Evolutionary conservation across 2,329 filamentous ascomycete genomes (phyloP).

Genomic region (Aspergillus versicolor): DNA sequence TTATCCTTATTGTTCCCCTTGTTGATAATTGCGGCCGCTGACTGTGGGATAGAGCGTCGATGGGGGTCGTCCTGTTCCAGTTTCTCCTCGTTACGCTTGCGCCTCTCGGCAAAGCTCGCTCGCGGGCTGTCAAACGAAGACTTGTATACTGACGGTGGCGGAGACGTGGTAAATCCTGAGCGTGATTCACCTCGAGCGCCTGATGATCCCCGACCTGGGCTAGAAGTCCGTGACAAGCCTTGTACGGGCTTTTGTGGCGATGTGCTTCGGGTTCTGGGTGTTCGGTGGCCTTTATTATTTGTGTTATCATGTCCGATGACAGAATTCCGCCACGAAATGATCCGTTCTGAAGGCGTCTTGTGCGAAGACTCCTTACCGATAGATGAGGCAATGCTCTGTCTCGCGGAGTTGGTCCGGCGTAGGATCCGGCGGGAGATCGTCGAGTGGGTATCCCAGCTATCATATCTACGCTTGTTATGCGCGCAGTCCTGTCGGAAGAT

Average conservation of each 20-base stretch:
- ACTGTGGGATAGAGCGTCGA: constrained; percentile 6
- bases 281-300: constrained; percentile 24
- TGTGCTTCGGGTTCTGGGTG: constrained; percentile 42
- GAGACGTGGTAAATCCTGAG: constrained; percentile 27
- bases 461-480: constrained; percentile 71
- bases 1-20: constrained; percentile 33
- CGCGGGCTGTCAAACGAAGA: constrained; percentile 22
- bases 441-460: constrained; percentile 75
- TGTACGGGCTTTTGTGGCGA: constrained; percentile 49
- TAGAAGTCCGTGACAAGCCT: constrained; percentile 22
- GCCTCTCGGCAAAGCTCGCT: constrained; percentile 16
- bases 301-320: constrained; percentile 53
- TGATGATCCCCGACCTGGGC: constrained; percentile 23
- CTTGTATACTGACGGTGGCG: constrained; percentile 26
- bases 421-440: constrained; percentile 70
- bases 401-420: constrained; percentile 55
- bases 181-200: constrained; percentile 28
- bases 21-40: constrained; percentile 24
- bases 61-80: constrained; percentile 9
- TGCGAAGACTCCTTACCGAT: constrained; percentile 43
- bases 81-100: constrained; percentile 10
- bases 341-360: constrained; percentile 67
- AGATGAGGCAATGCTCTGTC: constrained; percentile 51
- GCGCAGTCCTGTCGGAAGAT: constrained; percentile 96
- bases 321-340: constrained; percentile 81